These are phyloP conservation scores for Miscanthus lutarioriparius DNA, from an alignment of 176 grass and related monocot genomes.

Conservation along the genomic window DNA sequence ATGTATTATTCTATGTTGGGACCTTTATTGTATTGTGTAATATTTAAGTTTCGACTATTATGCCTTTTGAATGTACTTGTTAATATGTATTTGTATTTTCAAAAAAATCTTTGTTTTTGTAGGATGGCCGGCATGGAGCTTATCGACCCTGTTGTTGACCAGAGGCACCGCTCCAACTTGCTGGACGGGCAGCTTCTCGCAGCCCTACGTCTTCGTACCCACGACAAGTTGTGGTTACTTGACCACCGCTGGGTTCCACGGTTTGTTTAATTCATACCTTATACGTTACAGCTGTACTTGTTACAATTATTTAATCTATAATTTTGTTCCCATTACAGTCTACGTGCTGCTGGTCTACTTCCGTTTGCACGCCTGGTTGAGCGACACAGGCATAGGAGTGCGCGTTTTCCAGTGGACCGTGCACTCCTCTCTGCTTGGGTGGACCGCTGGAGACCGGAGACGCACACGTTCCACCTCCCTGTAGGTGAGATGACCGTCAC, in stretches of 20 bases:
- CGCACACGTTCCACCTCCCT: not conserved
- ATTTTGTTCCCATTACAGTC: not conserved
- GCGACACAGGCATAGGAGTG: not conserved
- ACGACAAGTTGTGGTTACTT: not conserved
- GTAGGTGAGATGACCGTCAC: not conserved
- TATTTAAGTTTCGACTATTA: too few relatives aligned
- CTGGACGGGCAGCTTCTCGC: not conserved
- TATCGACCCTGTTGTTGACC: not conserved
- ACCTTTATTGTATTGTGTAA: too few relatives aligned
- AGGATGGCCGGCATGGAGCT: not conserved
- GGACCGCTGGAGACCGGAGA: not conserved
- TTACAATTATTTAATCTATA: not conserved
- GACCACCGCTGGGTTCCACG: not conserved
- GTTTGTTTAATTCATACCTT: not conserved
- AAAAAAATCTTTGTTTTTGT: not conserved
- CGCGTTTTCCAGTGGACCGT: not conserved
- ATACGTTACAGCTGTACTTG: too few relatives aligned
- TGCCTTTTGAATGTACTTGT: too few relatives aligned
- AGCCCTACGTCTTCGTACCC: not conserved
- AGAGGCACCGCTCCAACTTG: not conserved
- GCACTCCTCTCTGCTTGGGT: not conserved
- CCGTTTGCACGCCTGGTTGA: not conserved
- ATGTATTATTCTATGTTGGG: too few relatives aligned
- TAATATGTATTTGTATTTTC: too few relatives aligned
- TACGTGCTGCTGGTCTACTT: not conserved